A percentile compares a stretch with the other conserved stretches of the same genome.
These are phyloP conservation scores for Suhomyces anneliseae DNA, from an alignment of 1,139 yeast species.

Conservation along the genomic window DNA sequence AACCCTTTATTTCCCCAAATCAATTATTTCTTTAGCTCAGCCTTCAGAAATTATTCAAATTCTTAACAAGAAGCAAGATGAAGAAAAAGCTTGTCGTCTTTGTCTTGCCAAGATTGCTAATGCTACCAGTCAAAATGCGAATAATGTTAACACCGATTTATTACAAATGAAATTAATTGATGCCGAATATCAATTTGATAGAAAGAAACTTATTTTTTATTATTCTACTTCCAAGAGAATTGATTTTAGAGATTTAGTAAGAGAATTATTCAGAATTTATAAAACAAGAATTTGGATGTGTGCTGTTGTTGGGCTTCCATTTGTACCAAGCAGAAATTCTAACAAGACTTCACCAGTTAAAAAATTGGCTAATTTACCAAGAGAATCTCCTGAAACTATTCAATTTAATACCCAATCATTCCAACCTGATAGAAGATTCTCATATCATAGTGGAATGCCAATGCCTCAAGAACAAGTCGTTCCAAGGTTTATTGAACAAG, in stretches of 20 bases:
- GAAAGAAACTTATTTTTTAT: constrained; percentile 27
- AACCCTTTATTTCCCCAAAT: constrained; percentile 63
- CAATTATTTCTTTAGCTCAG: constrained; percentile 69
- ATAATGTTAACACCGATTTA: constrained; percentile 15
- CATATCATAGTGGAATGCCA: constrained; percentile 9
- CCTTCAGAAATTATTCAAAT: constrained; percentile 61
- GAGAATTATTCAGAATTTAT: constrained; percentile 26
- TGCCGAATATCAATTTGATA: constrained; percentile 30
- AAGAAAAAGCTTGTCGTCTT: constrained; percentile 67
- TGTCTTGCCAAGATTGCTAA: constrained; percentile 60
- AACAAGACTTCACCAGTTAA: constrained; percentile 6
- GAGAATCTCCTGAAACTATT: constrained; percentile 1
- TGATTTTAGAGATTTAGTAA: constrained; percentile 28
- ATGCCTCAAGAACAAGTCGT: background rate
- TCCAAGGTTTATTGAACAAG: background rate
- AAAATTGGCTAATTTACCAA: background rate
- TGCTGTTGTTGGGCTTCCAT: constrained; percentile 26
- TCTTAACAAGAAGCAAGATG: constrained; percentile 62
- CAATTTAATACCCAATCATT: background rate
- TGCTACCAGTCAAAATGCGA: constrained; percentile 10
- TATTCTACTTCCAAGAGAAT: constrained; percentile 25
- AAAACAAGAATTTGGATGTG: constrained; percentile 32
- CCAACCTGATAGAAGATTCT: constrained; percentile 5
- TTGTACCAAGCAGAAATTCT: constrained; percentile 5
- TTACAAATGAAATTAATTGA: constrained; percentile 25